Evolutionary conservation across 1,284 basidiomycete species (phyloP).

Genomic region (Rhizopogon hawkerae): DNA sequence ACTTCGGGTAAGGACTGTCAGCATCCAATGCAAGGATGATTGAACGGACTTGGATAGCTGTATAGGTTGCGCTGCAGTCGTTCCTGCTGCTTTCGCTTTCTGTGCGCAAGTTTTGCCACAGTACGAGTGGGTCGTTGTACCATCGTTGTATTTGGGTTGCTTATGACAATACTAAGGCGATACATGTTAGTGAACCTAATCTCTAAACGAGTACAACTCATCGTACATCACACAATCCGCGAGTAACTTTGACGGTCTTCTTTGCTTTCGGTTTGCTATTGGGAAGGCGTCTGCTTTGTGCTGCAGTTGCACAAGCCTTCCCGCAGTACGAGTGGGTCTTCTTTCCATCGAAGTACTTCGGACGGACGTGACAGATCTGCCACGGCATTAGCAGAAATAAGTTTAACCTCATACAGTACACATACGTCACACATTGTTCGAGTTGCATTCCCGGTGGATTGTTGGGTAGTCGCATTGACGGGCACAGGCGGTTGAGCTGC

Average conservation of each 20-base stretch:
- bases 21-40: slow-evolving; percentile 15
- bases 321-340: slow-evolving; percentile 32
- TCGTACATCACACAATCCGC: slow-evolving; percentile 27
- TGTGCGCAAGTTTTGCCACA: slow-evolving; percentile 53
- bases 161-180: slow-evolving; percentile 34
- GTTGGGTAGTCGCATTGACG: slow-evolving; percentile 20
- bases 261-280: slow-evolving; percentile 15
- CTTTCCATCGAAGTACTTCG: slow-evolving; percentile 36
- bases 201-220: slow-evolving; percentile 4
- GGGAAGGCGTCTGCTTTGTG: slow-evolving; percentile 2
- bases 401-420: slow-evolving; percentile 3
- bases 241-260: slow-evolving; percentile 17
- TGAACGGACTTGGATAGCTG: slow-evolving; percentile 25
- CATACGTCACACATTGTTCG: slow-evolving; percentile 25
- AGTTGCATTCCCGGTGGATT: slow-evolving; percentile 19
- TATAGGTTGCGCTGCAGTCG: slow-evolving; percentile 14
- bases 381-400: slow-evolving; percentile 7
- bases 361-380: slow-evolving; percentile 41
- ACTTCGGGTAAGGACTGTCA: slow-evolving; percentile 41
- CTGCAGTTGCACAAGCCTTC: slow-evolving; percentile 27
- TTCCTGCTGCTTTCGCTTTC: slow-evolving; percentile 28
- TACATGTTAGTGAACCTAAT: slow-evolving; percentile 9
- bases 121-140: slow-evolving; percentile 43
- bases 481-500: slow-evolving; percentile 17
- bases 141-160: slow-evolving; percentile 47